Evolutionary conservation across 31 red algal genomes (phyloP), one percentile per base, ranked within the genome.

Genomic region (Asparagopsis taxiformis): DNA sequence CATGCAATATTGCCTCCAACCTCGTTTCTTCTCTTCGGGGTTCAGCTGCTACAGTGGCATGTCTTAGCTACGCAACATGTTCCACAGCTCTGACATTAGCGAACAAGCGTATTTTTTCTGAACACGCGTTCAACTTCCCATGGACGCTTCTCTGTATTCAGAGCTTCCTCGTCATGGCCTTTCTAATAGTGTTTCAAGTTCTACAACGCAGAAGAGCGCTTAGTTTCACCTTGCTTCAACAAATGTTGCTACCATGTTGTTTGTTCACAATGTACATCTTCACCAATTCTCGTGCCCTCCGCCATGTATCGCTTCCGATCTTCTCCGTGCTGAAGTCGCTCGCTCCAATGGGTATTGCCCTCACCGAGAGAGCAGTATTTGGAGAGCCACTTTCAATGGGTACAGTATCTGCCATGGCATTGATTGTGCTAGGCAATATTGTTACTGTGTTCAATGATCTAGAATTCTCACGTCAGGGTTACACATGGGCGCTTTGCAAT

Each of bases 181-280:
- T 87, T 7, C 22, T 87, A 29, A 49, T 20, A 32, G n/a, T 71
- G 3, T 72, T 36, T 13, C 48, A 15, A 21, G n/a, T 3, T 33
- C 3, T 36, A 62, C 11, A 37, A 74, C 9, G 62, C 66, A 3
- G 9, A 20, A 20, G 54, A 24, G 44, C 4, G 31, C 65, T n/a
- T 49, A 51, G 19, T 44, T 48, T 19, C 41, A 39, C 31, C 74
- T 98, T n/a, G 44, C 58, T 84, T 1, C 68, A 79, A 11, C 70
- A 83, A 43, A 73, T 98, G 13, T 55, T 77, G 17, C 51, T 90
- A 21, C 95, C 95, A 9, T 91, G 75, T 63, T 29, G 66, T 19
- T 77, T 85, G 24, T 98, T 98, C 56, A 79, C 82, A 2, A 21
- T 90, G 15, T 98, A 90, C 64, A 76, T 98, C 52, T 98, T 93